Conservation (phyloP, 306 rosid genomes). For the Aeschynomene evenia region DNA sequence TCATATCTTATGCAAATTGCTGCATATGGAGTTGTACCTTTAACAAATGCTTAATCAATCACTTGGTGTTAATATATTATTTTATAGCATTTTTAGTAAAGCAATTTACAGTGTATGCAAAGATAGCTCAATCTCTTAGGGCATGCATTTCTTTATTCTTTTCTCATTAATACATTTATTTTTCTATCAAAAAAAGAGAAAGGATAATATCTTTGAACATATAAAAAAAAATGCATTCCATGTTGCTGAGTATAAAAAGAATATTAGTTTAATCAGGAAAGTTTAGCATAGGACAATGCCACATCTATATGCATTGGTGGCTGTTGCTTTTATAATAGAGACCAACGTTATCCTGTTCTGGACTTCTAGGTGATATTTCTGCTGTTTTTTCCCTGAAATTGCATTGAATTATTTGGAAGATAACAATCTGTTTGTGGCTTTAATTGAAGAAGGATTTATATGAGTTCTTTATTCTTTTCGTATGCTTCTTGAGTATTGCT, state of each 20-base stretch:
- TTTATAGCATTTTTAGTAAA: background rate
- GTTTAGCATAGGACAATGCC: background rate
- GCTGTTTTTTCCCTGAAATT: background rate
- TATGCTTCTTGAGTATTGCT: constrained; percentile 16
- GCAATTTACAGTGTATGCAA: background rate
- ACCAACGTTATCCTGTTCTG: background rate
- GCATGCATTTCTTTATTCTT: background rate
- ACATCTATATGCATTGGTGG: background rate
- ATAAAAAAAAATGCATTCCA: background rate
- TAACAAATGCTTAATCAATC: constrained; percentile 6
- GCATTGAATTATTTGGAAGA: constrained; percentile 20
- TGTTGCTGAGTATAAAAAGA: background rate
- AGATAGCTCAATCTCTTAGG: background rate
- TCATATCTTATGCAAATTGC: background rate
- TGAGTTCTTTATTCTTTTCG: background rate
- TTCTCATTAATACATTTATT: background rate
- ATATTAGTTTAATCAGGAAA: background rate
- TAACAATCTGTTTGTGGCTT: constrained; percentile 14
- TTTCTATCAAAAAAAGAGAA: background rate
- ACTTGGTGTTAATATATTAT: background rate
- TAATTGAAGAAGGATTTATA: constrained; percentile 7
- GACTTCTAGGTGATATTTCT: background rate
- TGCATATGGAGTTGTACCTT: background rate
- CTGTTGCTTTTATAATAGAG: background rate
- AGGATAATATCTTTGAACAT: background rate